A percentile compares a stretch with the other conserved stretches of the same genome.
Evolutionary conservation across 2,329 filamentous ascomycete species (phyloP).

Genomic region (Alternaria brassicicola): DNA sequence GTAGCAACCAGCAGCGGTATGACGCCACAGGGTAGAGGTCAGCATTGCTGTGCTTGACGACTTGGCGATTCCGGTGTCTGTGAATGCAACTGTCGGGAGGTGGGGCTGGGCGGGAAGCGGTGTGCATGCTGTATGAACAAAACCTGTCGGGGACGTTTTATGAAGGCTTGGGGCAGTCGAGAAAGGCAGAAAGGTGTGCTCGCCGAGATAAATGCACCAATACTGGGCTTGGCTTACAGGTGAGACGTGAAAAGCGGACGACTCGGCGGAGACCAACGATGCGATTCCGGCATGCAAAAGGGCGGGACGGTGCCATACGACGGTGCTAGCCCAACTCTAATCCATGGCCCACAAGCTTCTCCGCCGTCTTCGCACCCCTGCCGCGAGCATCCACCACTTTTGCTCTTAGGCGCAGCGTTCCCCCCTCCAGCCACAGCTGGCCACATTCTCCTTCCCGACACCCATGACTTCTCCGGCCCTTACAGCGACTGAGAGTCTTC

Average conservation of each 20-base stretch:
- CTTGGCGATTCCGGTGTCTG: slow-evolving; percentile 28
- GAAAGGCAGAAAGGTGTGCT: not conserved
- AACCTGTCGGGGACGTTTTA: not conserved
- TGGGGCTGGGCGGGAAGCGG: slow-evolving; percentile 4
- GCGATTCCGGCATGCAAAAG: slow-evolving; percentile 35
- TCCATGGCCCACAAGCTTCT: slow-evolving; percentile 37
- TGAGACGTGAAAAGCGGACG: slow-evolving; percentile 29
- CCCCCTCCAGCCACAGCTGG: slow-evolving; percentile 37
- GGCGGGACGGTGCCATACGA: slow-evolving; percentile 39
- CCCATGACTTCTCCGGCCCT: slow-evolving; percentile 46
- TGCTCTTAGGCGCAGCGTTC: slow-evolving; percentile 40
- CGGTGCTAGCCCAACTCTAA: slow-evolving; percentile 41
- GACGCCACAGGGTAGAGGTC: slow-evolving; percentile 44
- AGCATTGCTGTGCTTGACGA: slow-evolving; percentile 35
- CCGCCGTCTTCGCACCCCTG: slow-evolving; percentile 35
- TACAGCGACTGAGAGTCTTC: slow-evolving; percentile 40
- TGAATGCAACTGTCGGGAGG: not conserved
- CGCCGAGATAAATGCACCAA: slow-evolving; percentile 10
- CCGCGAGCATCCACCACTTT: slow-evolving; percentile 33
- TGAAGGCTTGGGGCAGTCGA: not conserved
- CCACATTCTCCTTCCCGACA: slow-evolving; percentile 36
- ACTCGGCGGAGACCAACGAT: slow-evolving; percentile 36
- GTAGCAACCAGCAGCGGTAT: slow-evolving; percentile 27
- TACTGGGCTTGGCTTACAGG: slow-evolving; percentile 16
- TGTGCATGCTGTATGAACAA: not conserved